Percentiles rank a stretch among this genome's conserved stretches.
Conservation (phyloP, 305 asterid species). For the Solanum hybrid region DNA sequence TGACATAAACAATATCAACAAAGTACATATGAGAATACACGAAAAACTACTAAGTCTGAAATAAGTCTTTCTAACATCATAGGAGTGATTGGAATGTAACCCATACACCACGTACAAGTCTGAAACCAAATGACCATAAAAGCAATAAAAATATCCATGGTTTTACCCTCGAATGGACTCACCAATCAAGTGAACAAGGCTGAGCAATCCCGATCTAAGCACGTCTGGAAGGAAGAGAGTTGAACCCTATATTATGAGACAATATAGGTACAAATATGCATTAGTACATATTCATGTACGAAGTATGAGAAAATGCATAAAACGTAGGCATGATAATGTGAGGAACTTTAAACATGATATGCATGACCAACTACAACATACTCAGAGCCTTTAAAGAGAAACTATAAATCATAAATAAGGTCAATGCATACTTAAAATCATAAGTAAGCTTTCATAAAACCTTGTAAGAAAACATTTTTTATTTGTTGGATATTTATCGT, state of each 20-base stretch:
- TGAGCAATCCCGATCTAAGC: not conserved
- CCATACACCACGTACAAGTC: not conserved
- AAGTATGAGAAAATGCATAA: not conserved
- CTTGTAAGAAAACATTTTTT: not conserved
- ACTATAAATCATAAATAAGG: not conserved
- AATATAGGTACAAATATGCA: not conserved
- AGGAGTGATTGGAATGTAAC: not conserved
- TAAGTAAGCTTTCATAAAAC: not conserved
- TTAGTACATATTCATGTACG: not conserved
- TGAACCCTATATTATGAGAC: not conserved
- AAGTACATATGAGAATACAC: too few relatives aligned
- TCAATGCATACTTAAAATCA: not conserved
- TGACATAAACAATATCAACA: too few relatives aligned
- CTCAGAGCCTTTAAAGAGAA: not conserved
- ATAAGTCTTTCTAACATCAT: not conserved
- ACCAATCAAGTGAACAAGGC: not conserved
- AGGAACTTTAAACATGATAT: not conserved
- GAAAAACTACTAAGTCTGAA: not conserved
- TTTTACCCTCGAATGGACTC: not conserved
- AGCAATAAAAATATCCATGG: not conserved
- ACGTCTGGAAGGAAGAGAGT: not conserved
- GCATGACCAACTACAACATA: not conserved
- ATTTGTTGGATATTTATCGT: not conserved
- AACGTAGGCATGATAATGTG: not conserved
- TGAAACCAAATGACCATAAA: not conserved